Conservation (phyloP, 2,329 filamentous ascomycete genomes). For the Fusarium setosum region DNA sequence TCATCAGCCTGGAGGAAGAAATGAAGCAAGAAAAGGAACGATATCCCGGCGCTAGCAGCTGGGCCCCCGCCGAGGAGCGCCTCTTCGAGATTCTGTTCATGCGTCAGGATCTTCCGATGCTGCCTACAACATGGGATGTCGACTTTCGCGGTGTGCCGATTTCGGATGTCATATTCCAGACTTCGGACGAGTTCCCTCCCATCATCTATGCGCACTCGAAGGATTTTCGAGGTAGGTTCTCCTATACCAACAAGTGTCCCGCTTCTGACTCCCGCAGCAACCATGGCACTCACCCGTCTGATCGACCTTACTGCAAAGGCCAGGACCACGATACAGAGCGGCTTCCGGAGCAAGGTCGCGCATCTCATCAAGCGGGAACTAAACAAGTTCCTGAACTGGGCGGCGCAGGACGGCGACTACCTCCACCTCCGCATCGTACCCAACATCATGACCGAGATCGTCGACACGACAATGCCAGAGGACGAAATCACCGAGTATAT, state of each 20-base stretch:
- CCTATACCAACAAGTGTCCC: too few species aligned
- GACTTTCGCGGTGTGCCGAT: conserved; percentile 56
- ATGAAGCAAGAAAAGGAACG: conserved; percentile 57
- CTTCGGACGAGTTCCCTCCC: conserved; percentile 45
- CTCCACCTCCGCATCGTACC: conserved; percentile 48
- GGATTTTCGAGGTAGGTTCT: conserved; percentile 50
- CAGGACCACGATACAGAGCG: conserved; percentile 49
- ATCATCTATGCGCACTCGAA: conserved; percentile 52
- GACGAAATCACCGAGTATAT: conserved; percentile 50
- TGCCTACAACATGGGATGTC: conserved; percentile 54
- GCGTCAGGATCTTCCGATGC: conserved; percentile 53
- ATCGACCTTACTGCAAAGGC: conserved; percentile 54
- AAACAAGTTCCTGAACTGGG: conserved; percentile 53
- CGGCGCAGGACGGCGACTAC: conserved; percentile 54
- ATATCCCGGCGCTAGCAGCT: conserved; percentile 58
- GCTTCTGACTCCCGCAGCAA: conserved; percentile 48
- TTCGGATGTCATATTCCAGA: conserved; percentile 50
- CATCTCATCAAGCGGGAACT: conserved; percentile 49
- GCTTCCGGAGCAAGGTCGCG: conserved; percentile 46
- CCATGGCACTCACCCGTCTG: conserved; percentile 51
- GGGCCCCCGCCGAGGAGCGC: conserved; percentile 62
- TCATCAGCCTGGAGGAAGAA: conserved; percentile 41
- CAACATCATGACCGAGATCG: conserved; percentile 52
- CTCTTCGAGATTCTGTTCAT: conserved; percentile 56
- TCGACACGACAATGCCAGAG: conserved; percentile 46